These are phyloP conservation scores for Pythium monospermum DNA, from an alignment of 352 stramenopile species.

Conservation along the genomic window DNA sequence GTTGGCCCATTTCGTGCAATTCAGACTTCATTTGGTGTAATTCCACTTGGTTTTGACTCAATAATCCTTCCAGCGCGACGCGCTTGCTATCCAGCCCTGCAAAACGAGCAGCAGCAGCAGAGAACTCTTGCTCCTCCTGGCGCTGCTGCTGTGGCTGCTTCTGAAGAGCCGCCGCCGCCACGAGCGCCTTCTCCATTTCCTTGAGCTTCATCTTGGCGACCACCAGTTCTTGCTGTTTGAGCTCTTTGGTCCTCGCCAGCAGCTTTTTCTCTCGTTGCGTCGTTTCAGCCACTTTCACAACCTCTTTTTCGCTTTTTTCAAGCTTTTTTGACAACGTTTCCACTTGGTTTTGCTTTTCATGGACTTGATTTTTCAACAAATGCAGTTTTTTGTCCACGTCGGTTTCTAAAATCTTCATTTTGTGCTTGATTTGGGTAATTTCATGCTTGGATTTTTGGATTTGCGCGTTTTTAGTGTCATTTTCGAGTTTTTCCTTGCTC, in stretches of 20 bases:
- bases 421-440: slow-evolving; percentile 43
- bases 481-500: slow-evolving; percentile 48
- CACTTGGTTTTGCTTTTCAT: slow-evolving; percentile 56
- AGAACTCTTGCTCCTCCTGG: background rate
- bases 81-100: slow-evolving; percentile 25
- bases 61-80: slow-evolving; percentile 44
- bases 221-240: slow-evolving; percentile 60
- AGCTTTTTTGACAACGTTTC: slow-evolving; percentile 49
- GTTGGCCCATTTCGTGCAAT: slow-evolving; percentile 31
- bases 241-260: slow-evolving; percentile 41
- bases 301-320: slow-evolving; percentile 49
- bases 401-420: slow-evolving; percentile 46
- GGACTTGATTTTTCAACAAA: slow-evolving; percentile 44
- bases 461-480: slow-evolving; percentile 49
- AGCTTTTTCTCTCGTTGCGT: slow-evolving; percentile 49
- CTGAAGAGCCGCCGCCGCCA: slow-evolving; percentile 6
- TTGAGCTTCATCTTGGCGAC: slow-evolving; percentile 55
- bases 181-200: slow-evolving; percentile 54
- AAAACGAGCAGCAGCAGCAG: background rate
- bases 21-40: slow-evolving; percentile 54
- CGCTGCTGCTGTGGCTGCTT: background rate
- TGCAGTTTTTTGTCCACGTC: slow-evolving; percentile 62
- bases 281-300: slow-evolving; percentile 33
- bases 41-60: slow-evolving; percentile 48
- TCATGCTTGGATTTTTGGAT: slow-evolving; percentile 55